phyloP scores from a whole-genome alignment of 176 grass and related monocot genomes.

The Oryza officinalis region DNA sequence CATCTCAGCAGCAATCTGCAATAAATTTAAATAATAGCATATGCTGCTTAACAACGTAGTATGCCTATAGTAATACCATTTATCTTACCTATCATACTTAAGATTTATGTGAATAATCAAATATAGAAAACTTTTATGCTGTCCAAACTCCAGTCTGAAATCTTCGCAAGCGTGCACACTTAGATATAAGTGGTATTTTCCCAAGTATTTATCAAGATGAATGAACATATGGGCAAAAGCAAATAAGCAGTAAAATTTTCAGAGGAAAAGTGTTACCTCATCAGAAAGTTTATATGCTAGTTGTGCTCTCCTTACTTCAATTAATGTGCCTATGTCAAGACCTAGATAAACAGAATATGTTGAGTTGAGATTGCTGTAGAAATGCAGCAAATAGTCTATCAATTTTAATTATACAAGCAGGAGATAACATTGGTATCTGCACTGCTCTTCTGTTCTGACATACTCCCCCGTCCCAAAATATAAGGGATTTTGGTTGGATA shows the following conservation, averaged over 20 bases:
- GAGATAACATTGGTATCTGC: constrained; percentile 11
- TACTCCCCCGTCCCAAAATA: too few species aligned
- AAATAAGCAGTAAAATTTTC: constrained; percentile 20
- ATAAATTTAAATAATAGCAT: constrained; percentile 35
- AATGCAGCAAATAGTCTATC: constrained; percentile 17
- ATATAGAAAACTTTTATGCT: constrained; percentile 22
- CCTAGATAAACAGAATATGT: constrained; percentile 48
- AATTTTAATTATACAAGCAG: constrained; percentile 22
- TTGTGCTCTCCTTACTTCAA: constrained; percentile 74
- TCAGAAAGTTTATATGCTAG: constrained; percentile 90
- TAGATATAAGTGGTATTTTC: neutral
- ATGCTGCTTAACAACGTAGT: neutral
- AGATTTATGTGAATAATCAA: constrained; percentile 9
- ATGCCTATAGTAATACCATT: neutral
- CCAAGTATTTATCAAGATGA: neutral
- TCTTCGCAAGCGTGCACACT: neutral
- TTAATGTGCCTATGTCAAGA: constrained; percentile 68
- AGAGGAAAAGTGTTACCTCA: constrained; percentile 57
- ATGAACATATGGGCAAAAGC: constrained; percentile 22
- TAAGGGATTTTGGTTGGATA: too few species aligned
- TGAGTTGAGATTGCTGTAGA: constrained; percentile 9
- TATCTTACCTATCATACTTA: neutral
- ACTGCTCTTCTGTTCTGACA: constrained; percentile 11
- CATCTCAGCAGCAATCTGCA: constrained; percentile 90
- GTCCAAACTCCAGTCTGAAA: neutral